A percentile compares a stretch with the other conserved stretches of the same genome.
Evolutionary conservation across 2,329 filamentous ascomycete genomes (phyloP).

Genomic region (Fusarium oxysporum): DNA sequence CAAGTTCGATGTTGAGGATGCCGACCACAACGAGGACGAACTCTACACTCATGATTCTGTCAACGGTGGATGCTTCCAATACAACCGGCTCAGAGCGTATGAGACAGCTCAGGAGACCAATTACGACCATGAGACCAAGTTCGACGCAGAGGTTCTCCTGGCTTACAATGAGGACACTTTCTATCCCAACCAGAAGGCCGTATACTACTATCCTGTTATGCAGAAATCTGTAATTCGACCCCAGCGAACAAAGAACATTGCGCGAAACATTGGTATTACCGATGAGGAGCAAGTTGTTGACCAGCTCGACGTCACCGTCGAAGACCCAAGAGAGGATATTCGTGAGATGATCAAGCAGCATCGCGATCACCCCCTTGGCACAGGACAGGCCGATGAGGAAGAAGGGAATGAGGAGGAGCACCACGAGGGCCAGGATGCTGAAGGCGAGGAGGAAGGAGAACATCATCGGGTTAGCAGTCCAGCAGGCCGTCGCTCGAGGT

Average conservation of each 20-base stretch:
- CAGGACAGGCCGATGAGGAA: slow-evolving; percentile 55
- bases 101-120: slow-evolving; percentile 71
- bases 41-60: slow-evolving; percentile 66
- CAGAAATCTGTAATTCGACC: slow-evolving; percentile 72
- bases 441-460: slow-evolving; percentile 37
- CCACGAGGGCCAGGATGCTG: slow-evolving; percentile 45
- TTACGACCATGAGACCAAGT: slow-evolving; percentile 68
- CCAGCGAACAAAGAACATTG: slow-evolving; percentile 72
- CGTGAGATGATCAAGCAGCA: slow-evolving; percentile 63
- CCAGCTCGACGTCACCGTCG: slow-evolving; percentile 66
- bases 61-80: slow-evolving; percentile 66
- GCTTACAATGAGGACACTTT: slow-evolving; percentile 66
- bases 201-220: slow-evolving; percentile 77
- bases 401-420: slow-evolving; percentile 49
- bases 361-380: slow-evolving; percentile 64
- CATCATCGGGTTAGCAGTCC: slow-evolving; percentile 27
- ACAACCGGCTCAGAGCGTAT: slow-evolving; percentile 72
- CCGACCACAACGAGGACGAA: slow-evolving; percentile 63
- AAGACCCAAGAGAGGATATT: slow-evolving; percentile 67
- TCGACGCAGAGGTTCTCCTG: slow-evolving; percentile 72
- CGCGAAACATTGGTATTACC: slow-evolving; percentile 62
- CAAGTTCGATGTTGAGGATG: slow-evolving; percentile 69
- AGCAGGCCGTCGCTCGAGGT: slow-evolving; percentile 43
- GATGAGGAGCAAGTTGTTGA: slow-evolving; percentile 66
- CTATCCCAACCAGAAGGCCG: slow-evolving; percentile 65